phyloP scores from a whole-genome alignment of 805 yeast species.

The Candida sonorensis region DNA sequence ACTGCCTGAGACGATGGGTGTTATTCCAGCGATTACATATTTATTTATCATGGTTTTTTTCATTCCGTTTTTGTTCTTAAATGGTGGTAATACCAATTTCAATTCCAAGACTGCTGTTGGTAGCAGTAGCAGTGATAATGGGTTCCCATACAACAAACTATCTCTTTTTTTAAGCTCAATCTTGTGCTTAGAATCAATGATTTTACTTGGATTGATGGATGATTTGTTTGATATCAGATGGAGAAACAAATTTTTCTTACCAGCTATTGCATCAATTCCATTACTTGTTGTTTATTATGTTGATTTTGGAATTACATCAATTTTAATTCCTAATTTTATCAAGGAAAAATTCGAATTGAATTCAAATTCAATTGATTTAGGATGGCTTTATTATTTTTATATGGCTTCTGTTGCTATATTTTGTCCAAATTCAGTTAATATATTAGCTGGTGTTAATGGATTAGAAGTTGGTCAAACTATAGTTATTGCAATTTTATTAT shows the following conservation, averaged over 20 bases:
- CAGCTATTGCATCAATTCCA: slow-evolving; percentile 92
- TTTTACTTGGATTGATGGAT: slow-evolving; percentile 83
- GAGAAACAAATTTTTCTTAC: slow-evolving; percentile 95
- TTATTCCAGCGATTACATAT: slow-evolving; percentile 76
- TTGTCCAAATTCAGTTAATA: slow-evolving; percentile 93
- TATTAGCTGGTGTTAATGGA: slow-evolving; percentile 94
- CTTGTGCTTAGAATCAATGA: slow-evolving; percentile 75
- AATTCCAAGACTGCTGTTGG: slow-evolving; percentile 1
- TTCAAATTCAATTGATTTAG: slow-evolving; percentile 57
- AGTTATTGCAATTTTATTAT: slow-evolving; percentile 61
- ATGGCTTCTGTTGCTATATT: slow-evolving; percentile 91
- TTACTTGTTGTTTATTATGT: slow-evolving; percentile 84
- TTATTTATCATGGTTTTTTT: slow-evolving; percentile 74
- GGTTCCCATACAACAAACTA: slow-evolving; percentile 75
- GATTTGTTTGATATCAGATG: slow-evolving; percentile 94
- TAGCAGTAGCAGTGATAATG: slow-evolving; percentile 3
- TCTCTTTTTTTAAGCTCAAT: slow-evolving; percentile 84
- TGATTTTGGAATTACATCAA: slow-evolving; percentile 87
- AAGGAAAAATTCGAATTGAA: slow-evolving; percentile 33
- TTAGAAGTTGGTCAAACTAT: slow-evolving; percentile 93
- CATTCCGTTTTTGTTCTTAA: slow-evolving; percentile 83
- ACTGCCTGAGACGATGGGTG: slow-evolving; percentile 91
- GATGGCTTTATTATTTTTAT: slow-evolving; percentile 72
- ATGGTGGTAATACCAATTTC: slow-evolving; percentile 63
- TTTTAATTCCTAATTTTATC: slow-evolving; percentile 71